Evolutionary conservation across 371 early-diverging fungal species (phyloP).

Genomic region (Actinomortierella ambigua): DNA sequence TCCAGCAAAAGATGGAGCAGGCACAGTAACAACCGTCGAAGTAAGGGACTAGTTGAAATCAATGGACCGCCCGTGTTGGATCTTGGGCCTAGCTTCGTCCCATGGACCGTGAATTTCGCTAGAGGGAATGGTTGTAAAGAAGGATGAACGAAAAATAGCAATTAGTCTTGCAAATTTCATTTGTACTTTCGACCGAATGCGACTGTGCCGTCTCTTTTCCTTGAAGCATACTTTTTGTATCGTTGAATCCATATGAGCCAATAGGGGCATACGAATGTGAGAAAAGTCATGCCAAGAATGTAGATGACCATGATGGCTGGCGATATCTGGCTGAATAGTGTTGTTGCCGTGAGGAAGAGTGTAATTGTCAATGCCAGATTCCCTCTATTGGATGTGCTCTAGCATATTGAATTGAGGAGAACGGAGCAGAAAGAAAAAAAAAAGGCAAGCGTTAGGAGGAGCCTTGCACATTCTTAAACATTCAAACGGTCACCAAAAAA

Average conservation of each 20-base stretch:
- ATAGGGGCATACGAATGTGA: constrained; percentile 87
- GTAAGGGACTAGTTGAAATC: constrained; percentile 39
- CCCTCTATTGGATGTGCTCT: constrained; percentile 62
- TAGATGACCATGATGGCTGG: constrained; percentile 73
- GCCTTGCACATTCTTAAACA: background rate
- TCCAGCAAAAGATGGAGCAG: too few species aligned
- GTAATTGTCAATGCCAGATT: constrained; percentile 66
- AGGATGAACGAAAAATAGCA: constrained; percentile 1
- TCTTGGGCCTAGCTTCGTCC: constrained; percentile 92
- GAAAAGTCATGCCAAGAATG: constrained; percentile 69
- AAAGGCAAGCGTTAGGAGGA: constrained; percentile 2
- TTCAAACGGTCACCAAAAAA: background rate
- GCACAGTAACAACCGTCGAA: too few species aligned
- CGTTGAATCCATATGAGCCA: constrained; percentile 92
- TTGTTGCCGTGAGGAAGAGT: constrained; percentile 64
- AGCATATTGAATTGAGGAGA: too few species aligned
- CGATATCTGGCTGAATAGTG: constrained; percentile 71
- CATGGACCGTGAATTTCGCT: constrained; percentile 96
- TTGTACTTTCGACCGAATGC: too few species aligned
- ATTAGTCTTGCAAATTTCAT: too few species aligned
- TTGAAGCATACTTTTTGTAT: constrained; percentile 84
- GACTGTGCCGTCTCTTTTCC: background rate
- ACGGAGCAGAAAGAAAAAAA: constrained; percentile 14
- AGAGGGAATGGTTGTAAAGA: background rate
- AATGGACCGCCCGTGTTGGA: constrained; percentile 51